These are phyloP conservation scores for Hippophae rhamnoides DNA, from an alignment of 306 rosid genomes.

Conservation along the genomic window DNA sequence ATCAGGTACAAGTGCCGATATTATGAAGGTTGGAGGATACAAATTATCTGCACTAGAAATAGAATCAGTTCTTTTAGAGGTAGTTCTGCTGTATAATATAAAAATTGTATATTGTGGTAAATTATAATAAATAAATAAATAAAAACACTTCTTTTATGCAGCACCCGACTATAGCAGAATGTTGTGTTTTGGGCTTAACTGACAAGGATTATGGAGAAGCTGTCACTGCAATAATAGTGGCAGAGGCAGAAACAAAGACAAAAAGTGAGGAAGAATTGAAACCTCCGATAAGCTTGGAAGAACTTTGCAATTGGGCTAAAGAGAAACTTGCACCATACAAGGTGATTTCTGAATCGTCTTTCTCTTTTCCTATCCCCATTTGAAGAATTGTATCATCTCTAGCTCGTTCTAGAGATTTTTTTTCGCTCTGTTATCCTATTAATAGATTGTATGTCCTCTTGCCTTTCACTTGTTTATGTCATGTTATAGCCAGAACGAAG, in stretches of 20 bases:
- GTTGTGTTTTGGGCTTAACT: conserved; percentile 83
- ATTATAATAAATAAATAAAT: conserved; percentile 3
- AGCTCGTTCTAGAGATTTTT: too few species aligned
- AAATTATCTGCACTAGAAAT: conserved; percentile 88
- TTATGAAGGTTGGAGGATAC: conserved; percentile 92
- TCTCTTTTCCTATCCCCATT: neutral
- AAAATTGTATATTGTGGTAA: conserved; percentile 1
- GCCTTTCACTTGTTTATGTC: too few species aligned
- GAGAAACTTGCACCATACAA: conserved; percentile 90
- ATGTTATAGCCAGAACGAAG: too few species aligned
- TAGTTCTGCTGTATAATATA: conserved; percentile 16
- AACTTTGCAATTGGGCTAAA: conserved; percentile 65
- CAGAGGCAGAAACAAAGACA: conserved; percentile 30
- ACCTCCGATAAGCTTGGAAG: conserved; percentile 52
- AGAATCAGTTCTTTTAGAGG: conserved; percentile 81
- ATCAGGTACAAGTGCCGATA: conserved; percentile 80
- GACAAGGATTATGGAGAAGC: conserved; percentile 80
- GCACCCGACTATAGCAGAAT: conserved; percentile 72
- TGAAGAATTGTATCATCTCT: neutral
- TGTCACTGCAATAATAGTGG: conserved; percentile 67
- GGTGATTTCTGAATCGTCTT: conserved; percentile 33
- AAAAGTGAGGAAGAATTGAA: conserved; percentile 40
- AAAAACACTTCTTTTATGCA: conserved; percentile 27
- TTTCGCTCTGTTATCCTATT: too few species aligned
- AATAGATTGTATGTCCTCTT: too few species aligned